phyloP scores from a whole-genome alignment of 2,329 filamentous ascomycete species.

The Talaromyces sp. region DNA sequence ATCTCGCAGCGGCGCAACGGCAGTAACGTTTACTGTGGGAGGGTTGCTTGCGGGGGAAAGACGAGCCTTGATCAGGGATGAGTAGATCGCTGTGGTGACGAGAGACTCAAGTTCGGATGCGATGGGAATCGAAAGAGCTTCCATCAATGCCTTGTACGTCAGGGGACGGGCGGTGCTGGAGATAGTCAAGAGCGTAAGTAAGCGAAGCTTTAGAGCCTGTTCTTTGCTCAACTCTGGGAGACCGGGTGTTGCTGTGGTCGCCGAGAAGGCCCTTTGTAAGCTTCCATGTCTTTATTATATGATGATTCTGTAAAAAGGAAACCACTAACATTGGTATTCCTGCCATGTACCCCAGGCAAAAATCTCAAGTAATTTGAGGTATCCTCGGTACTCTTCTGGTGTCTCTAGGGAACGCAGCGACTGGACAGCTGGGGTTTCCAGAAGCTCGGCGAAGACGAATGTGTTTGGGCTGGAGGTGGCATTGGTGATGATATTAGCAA shows the following conservation, averaged over 20 bases:
- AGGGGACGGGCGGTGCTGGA: slow-evolving; percentile 63
- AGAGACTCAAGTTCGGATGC: slow-evolving; percentile 74
- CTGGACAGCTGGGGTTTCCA: slow-evolving; percentile 74
- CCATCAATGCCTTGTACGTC: slow-evolving; percentile 65
- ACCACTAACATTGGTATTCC: slow-evolving; percentile 58
- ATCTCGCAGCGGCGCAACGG: slow-evolving; percentile 81
- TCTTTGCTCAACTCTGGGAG: slow-evolving; percentile 67
- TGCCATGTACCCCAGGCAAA: slow-evolving; percentile 91
- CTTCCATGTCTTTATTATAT: neutral
- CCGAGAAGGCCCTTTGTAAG: neutral
- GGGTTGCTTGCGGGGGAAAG: slow-evolving; percentile 81
- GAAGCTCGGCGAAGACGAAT: slow-evolving; percentile 91
- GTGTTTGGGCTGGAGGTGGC: slow-evolving; percentile 87
- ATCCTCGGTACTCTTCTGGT: slow-evolving; percentile 55
- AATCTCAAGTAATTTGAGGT: slow-evolving; percentile 72
- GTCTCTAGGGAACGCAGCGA: slow-evolving; percentile 53
- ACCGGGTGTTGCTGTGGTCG: slow-evolving; percentile 35
- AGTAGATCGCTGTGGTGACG: slow-evolving; percentile 82
- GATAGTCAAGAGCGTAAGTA: slow-evolving; percentile 81
- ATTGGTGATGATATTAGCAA: slow-evolving; percentile 77
- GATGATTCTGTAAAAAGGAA: neutral
- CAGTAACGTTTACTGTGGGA: slow-evolving; percentile 68
- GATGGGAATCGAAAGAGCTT: slow-evolving; percentile 60
- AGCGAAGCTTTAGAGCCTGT: slow-evolving; percentile 80
- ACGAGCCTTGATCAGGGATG: slow-evolving; percentile 72